Conservation (phyloP, 23 red algal species). For the Gracilaria domingensis region DNA sequence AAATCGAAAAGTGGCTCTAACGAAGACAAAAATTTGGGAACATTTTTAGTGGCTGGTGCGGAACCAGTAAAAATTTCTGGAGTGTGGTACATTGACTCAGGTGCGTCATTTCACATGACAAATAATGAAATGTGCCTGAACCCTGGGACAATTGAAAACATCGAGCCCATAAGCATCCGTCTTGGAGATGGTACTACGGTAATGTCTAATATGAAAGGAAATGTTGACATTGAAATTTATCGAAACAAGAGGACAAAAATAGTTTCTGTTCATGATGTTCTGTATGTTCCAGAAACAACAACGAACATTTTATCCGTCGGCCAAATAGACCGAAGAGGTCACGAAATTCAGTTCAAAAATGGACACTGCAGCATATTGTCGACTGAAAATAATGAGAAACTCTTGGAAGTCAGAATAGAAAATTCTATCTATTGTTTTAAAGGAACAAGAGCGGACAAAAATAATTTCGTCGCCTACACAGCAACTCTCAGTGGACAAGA, state of each 20-base stretch:
- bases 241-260: background rate
- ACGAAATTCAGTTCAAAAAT: background rate
- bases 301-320: background rate
- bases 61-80: background rate
- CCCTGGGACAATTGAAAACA: background rate
- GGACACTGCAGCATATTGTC: background rate
- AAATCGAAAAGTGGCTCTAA: background rate
- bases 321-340: background rate
- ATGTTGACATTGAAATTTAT: background rate
- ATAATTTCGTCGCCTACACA: background rate
- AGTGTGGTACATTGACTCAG: too few relatives aligned
- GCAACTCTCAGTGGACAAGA: background rate
- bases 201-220: background rate
- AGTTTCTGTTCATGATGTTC: background rate
- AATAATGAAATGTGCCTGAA: background rate
- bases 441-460: background rate
- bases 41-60: background rate
- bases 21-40: background rate
- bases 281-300: background rate
- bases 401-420: background rate
- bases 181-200: constrained; percentile 11
- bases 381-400: too few relatives aligned
- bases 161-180: background rate
- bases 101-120: constrained; percentile 24
- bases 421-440: constrained; percentile 10